Conservation (phyloP, 495 filamentous ascomycete genomes). For the Pseudomonodictys pantanalensis region DNA sequence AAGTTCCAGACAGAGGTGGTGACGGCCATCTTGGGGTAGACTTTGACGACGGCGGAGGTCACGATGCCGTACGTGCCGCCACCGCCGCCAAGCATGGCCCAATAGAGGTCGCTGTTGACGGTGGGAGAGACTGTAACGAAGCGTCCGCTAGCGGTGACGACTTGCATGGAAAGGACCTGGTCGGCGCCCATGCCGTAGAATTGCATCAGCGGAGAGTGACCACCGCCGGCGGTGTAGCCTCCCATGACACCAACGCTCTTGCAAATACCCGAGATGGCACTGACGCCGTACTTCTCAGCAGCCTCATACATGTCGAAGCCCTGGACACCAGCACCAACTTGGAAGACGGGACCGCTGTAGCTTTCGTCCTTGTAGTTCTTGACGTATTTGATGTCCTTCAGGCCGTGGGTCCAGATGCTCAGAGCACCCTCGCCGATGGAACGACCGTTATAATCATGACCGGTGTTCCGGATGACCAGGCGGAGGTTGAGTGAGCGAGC, state of each 20-base stretch:
- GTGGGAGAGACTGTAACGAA: conserved; percentile 8
- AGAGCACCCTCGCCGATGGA: conserved; percentile 23
- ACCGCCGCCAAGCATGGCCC: conserved; percentile 31
- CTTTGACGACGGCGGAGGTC: conserved; percentile 18
- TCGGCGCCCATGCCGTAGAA: conserved; percentile 24
- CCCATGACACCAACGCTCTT: conserved; percentile 35
- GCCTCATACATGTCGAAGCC: conserved; percentile 20
- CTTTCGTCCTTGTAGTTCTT: conserved; percentile 7
- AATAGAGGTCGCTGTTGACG: conserved; percentile 29
- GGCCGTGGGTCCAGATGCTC: conserved; percentile 26
- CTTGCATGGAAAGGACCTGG: conserved; percentile 14
- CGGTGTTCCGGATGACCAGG: conserved; percentile 34
- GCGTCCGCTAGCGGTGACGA: conserved; percentile 19
- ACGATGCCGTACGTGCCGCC: conserved; percentile 31
- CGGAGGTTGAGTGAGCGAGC: conserved; percentile 28
- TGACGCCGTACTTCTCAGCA: conserved; percentile 19
- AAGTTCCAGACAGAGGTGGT: conserved; percentile 20
- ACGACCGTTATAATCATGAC: conserved; percentile 38
- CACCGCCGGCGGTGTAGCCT: conserved; percentile 21
- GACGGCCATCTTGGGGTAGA: conserved; percentile 17
- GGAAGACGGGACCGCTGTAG: conserved; percentile 22
- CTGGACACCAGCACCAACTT: conserved; percentile 25
- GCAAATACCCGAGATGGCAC: conserved; percentile 40
- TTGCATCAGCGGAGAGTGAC: conserved; percentile 18
- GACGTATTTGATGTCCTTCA: conserved; percentile 18